Conservation (phyloP, 2,329 filamentous ascomycete species). For the Alternaria novae-zelandiae region DNA sequence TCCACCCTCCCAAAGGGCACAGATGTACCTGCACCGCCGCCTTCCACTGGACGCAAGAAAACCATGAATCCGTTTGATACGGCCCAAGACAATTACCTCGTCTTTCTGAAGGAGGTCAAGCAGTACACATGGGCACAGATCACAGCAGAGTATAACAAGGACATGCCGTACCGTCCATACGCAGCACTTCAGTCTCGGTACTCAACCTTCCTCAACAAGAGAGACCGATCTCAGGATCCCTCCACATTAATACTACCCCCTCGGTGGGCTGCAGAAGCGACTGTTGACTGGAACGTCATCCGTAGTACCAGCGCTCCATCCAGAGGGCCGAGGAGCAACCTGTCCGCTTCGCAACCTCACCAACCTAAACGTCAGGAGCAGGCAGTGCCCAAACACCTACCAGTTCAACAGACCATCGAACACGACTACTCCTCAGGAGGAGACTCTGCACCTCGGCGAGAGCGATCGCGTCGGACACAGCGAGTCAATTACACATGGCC, state of each 20-base stretch:
- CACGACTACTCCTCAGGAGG: conserved; percentile 27
- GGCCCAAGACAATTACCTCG: conserved; percentile 43
- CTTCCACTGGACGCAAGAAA: neutral
- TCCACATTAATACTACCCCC: conserved; percentile 26
- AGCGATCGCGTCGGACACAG: conserved; percentile 30
- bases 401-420: conserved; percentile 7
- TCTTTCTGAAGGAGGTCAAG: conserved; percentile 52
- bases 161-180: conserved; percentile 43
- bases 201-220: conserved; percentile 33
- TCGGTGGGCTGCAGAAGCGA: conserved; percentile 34
- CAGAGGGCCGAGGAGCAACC: neutral
- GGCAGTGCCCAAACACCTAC: neutral
- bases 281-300: conserved; percentile 29
- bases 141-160: conserved; percentile 24
- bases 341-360: neutral
- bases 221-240: conserved; percentile 34
- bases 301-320: conserved; percentile 14
- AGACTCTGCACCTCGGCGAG: conserved; percentile 20
- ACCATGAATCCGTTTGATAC: conserved; percentile 14
- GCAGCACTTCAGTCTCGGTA: conserved; percentile 35
- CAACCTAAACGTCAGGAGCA: neutral
- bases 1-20: neutral
- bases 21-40: neutral
- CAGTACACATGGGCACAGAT: conserved; percentile 47
- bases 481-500: conserved; percentile 39